phyloP scores from a whole-genome alignment of 2,329 filamentous ascomycete species.

The Ampelomyces quisqualis region DNA sequence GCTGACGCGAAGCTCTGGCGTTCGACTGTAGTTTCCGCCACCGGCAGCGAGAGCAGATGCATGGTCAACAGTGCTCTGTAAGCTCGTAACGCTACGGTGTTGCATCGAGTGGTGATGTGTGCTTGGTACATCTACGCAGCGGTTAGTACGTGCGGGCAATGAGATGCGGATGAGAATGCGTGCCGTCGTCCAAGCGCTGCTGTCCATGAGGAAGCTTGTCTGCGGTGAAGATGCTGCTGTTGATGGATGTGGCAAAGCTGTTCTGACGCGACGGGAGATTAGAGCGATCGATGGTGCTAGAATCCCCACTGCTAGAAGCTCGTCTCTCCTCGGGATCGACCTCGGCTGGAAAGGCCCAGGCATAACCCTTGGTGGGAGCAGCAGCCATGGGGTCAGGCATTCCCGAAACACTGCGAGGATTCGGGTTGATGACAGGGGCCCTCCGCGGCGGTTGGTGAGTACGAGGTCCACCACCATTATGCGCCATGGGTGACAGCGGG shows the following conservation, averaged over 20 bases:
- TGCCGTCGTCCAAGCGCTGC: constrained; percentile 67
- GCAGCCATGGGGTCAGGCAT: constrained; percentile 65
- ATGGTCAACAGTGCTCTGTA: constrained; percentile 63
- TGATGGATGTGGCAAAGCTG: constrained; percentile 74
- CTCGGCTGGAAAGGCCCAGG: constrained; percentile 80
- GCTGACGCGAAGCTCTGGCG: constrained; percentile 77
- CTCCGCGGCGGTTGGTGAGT: constrained; percentile 52
- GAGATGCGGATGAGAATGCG: constrained; percentile 18
- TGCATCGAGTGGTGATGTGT: constrained; percentile 75
- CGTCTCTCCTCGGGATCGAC: constrained; percentile 57
- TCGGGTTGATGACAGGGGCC: constrained; percentile 74
- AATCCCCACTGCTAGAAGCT: constrained; percentile 52
- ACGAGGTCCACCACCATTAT: constrained; percentile 32
- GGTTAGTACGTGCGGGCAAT: constrained; percentile 23
- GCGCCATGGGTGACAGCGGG: constrained; percentile 50
- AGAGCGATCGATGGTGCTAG: constrained; percentile 52
- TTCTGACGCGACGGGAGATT: constrained; percentile 67
- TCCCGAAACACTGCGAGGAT: constrained; percentile 62
- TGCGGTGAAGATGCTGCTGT: constrained; percentile 75
- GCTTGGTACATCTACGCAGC: constrained; percentile 43
- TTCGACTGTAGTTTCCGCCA: constrained; percentile 76
- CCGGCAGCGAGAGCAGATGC: constrained; percentile 52
- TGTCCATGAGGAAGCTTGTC: constrained; percentile 72
- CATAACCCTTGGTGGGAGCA: constrained; percentile 77
- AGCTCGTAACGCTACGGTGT: constrained; percentile 68